Evolutionary conservation across 805 yeast genomes (phyloP), one percentile per base, ranked within the genome.

Genomic region (Isabelozyma gotoi): DNA sequence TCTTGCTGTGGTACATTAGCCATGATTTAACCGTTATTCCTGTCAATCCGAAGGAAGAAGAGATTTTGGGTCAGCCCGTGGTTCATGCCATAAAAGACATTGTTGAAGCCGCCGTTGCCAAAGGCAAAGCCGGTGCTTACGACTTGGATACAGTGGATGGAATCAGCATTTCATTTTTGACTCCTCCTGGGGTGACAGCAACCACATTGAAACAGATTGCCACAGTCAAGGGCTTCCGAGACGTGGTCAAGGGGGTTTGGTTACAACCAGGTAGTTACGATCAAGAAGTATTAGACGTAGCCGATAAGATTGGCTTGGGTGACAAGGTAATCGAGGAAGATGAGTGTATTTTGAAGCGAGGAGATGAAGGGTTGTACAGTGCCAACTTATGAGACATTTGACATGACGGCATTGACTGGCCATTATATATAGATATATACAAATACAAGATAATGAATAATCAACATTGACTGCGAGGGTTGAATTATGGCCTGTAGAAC

Each of bases 201-300:
- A 39, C 47, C 2, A 69, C 74, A 0, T 57, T 72, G 24, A 51
- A 57, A 31, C 66, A 63, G 36, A 65, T 74, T 14, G 59, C 71
- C 5, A 57, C 73, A 0, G 55, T 82, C 31, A 60, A 69, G 8
- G 70, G 70, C 12, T 62, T 78, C 44, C 53, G 61, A 21, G 40
- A 55, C 12, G 43, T 63, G 0, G 64, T 85, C 12, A 76, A 76
- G 52, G 81, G 84, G 1, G 65, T 86, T 12, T 88, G 96, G 96
- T 82, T 85, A 51, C 96, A 88, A 56, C 96, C 96, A 0, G 96
- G 95, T 0, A 77, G 89, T 17, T 86, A 78, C 51, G 82, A 84
- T 53, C 55, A 58, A 2, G 72, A 67, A 10, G 78, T 77, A 3
- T 66, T 84, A 14, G 65, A 73, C 1, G 62, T 62, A 27, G 74